A percentile compares a stretch with the other conserved stretches of the same genome.
These are phyloP conservation scores for Lipomyces lipofer DNA, from an alignment of 805 yeast genomes.

Conservation along the genomic window DNA sequence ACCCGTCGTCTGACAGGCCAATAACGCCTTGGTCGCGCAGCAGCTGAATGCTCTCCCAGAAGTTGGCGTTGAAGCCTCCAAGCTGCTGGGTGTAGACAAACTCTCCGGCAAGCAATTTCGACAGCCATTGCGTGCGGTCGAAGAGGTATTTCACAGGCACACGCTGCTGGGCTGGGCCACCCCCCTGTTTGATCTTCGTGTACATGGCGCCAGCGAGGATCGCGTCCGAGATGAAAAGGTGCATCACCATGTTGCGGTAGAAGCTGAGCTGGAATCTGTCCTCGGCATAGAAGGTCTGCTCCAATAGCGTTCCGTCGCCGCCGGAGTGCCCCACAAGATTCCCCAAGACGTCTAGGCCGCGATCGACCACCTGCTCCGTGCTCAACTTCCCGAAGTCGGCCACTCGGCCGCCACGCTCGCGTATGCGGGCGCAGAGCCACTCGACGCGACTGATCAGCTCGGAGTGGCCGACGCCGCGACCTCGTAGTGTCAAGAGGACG, in stretches of 20 bases:
- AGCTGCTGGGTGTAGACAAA: constrained; percentile 41
- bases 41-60: constrained; percentile 36
- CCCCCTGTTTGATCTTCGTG: constrained; percentile 36
- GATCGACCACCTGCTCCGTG: constrained; percentile 41
- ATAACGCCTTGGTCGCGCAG: constrained; percentile 40
- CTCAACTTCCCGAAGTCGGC: constrained; percentile 40
- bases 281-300: constrained; percentile 44
- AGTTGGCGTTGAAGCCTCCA: constrained; percentile 41
- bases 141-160: constrained; percentile 37
- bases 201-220: constrained; percentile 48
- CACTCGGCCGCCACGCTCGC: constrained; percentile 43
- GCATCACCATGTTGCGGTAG: constrained; percentile 59
- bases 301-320: constrained; percentile 38
- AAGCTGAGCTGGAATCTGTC: constrained; percentile 58
- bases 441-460: constrained; percentile 41
- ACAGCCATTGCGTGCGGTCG: constrained; percentile 40
- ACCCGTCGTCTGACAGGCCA: constrained; percentile 28
- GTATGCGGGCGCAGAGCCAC: constrained; percentile 41
- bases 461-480: constrained; percentile 43
- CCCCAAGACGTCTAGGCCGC: constrained; percentile 45
- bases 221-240: constrained; percentile 54
- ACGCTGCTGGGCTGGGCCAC: constrained; percentile 29
- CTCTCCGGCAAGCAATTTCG: constrained; percentile 43
- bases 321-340: constrained; percentile 38
- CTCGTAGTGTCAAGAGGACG: constrained; percentile 43